Base-by-base conservation (phyloP, 495 filamentous ascomycete species). In the Friedmanniomyces simplex region DNA sequence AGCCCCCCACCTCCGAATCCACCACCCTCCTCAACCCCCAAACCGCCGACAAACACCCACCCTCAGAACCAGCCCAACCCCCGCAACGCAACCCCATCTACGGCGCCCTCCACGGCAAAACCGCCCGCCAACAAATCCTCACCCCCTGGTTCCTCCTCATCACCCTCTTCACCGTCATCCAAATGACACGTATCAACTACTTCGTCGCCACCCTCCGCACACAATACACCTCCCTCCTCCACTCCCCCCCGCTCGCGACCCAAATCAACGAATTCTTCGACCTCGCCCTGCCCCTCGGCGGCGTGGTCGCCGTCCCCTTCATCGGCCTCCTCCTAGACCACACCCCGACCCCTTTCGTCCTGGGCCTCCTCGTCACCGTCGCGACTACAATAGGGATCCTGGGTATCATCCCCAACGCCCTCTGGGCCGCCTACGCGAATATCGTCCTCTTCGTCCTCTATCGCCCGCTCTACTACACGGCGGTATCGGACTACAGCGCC, bases 121-220 rank as follows among this genome's bases (percentile, higher is more conserved):
- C 85, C 4, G 87, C 88, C 0, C 60, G 75, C 14, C 70, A 85
- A 51, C 93, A 98, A 72, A 87, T 98, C 66, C 70, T 67, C 30
- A 84, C 83, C 1, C 85, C 85, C 1, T 98, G 91, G 91, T 98
- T 95, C 64, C 71, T 87, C 24, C 75, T 96, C 26, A 89, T 96
- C 59, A 83, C 87, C 7, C 64, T 88, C 1, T 96, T 96, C 71
- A 96, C 93, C 0, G 77, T 93, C 22, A 70, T 95, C 20, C 89
- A 93, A 69, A 96, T 95, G 91, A 88, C 86, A 0, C 82, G 91
- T 18, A 96, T 96, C 69, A 97, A 97, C 73, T 98, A 89, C 77
- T 98, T 98, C 64, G 88, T 98, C 30, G 90, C 93, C 0, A 93
- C 93, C 1, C 82, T 98, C 58, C 82, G 85, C 20, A 76, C 82